phyloP scores from a whole-genome alignment of 148 eudicot species.

The Fallopia convolvulus region DNA sequence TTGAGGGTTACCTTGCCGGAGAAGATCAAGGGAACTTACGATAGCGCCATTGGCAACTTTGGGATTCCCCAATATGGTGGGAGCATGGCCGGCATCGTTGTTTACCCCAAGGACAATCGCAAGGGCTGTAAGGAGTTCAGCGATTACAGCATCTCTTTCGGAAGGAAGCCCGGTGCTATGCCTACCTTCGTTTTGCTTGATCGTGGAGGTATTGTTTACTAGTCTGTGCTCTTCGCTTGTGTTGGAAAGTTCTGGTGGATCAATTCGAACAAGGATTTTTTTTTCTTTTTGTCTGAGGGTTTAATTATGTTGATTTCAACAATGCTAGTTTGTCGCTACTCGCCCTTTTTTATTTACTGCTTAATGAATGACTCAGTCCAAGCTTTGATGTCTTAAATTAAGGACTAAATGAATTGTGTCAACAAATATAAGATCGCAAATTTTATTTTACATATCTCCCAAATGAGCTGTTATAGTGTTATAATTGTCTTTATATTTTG shows the following conservation, averaged over 20 bases:
- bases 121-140: slow-evolving; percentile 58
- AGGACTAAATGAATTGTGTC: too few relatives aligned
- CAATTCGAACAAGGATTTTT: neutral
- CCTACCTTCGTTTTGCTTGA: slow-evolving; percentile 76
- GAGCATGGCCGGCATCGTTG: slow-evolving; percentile 74
- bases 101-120: slow-evolving; percentile 65
- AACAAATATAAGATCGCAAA: too few relatives aligned
- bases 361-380: neutral
- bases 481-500: neutral
- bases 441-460: neutral
- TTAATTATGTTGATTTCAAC: neutral
- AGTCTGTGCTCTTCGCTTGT: neutral
- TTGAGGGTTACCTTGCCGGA: slow-evolving; percentile 67
- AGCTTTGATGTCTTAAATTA: neutral
- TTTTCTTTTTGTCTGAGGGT: neutral
- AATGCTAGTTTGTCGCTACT: neutral
- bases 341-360: neutral
- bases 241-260: neutral
- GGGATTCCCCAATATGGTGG: slow-evolving; percentile 90
- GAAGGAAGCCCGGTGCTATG: slow-evolving; percentile 71
- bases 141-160: slow-evolving; percentile 55
- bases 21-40: slow-evolving; percentile 58
- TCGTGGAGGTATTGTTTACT: slow-evolving; percentile 58
- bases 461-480: neutral
- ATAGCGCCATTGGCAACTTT: slow-evolving; percentile 89